A percentile compares a stretch with the other conserved stretches of the same genome.
Conservation (phyloP, 306 rosid genomes). For the Gastrolobium villosum region DNA sequence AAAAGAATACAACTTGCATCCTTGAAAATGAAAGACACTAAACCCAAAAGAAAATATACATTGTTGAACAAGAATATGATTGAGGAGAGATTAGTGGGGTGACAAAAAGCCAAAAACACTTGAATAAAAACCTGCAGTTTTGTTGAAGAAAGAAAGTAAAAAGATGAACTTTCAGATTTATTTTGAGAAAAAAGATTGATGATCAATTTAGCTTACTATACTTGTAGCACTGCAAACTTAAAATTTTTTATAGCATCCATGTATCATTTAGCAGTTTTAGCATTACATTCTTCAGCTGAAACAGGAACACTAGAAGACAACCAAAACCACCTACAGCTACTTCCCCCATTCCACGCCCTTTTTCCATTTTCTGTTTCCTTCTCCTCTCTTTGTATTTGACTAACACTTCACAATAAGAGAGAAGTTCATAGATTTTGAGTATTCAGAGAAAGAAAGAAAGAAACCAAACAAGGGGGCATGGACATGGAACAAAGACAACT, state of each 20-base stretch:
- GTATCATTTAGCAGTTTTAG: background rate
- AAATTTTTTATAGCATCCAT: background rate
- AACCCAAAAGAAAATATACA: background rate
- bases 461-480: conserved; percentile 2
- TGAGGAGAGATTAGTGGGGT: background rate
- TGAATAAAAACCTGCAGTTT: background rate
- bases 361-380: background rate
- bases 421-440: background rate
- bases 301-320: background rate
- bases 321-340: background rate
- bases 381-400: background rate
- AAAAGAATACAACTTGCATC: no score
- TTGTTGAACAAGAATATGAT: background rate
- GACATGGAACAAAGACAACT: conserved; percentile 14
- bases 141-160: background rate
- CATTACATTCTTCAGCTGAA: conserved; percentile 23
- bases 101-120: background rate
- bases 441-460: background rate
- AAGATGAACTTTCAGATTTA: background rate
- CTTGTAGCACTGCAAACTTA: background rate
- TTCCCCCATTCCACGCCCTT: background rate
- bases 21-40: no score
- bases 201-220: background rate
- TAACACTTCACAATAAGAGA: background rate
- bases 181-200: conserved; percentile 6